Evolutionary conservation across 2,329 filamentous ascomycete genomes (phyloP).

Genomic region (Pyricularia sp.): DNA sequence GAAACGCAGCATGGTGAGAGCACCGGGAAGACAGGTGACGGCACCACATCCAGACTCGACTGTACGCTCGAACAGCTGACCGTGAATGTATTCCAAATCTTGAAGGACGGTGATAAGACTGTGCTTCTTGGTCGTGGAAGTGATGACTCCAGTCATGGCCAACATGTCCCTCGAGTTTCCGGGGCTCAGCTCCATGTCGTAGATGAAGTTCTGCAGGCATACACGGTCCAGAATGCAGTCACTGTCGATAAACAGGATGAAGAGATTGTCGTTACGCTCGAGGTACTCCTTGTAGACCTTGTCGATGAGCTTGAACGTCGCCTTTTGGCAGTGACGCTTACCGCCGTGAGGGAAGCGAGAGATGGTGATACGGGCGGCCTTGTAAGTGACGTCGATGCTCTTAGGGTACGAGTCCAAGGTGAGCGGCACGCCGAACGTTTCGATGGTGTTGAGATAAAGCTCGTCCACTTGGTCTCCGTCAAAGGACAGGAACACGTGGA

Average conservation of each 20-base stretch:
- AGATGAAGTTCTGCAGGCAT: slow-evolving; percentile 95
- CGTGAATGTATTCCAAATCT: slow-evolving; percentile 97
- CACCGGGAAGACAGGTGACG: slow-evolving; percentile 88
- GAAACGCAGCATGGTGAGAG: slow-evolving; percentile 89
- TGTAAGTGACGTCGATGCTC: slow-evolving; percentile 83
- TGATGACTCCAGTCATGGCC: slow-evolving; percentile 96
- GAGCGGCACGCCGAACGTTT: slow-evolving; percentile 69
- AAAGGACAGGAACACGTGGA: slow-evolving; percentile 91
- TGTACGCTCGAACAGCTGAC: slow-evolving; percentile 87
- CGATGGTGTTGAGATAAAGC: slow-evolving; percentile 74
- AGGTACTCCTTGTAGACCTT: slow-evolving; percentile 82
- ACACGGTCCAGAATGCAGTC: slow-evolving; percentile 87
- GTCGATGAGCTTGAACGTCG: slow-evolving; percentile 85
- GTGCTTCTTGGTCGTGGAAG: slow-evolving; percentile 79
- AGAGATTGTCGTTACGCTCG: slow-evolving; percentile 78
- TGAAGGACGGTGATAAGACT: slow-evolving; percentile 84
- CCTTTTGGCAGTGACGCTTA: slow-evolving; percentile 87
- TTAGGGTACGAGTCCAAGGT: slow-evolving; percentile 67
- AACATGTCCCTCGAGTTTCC: slow-evolving; percentile 87
- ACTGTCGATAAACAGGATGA: slow-evolving; percentile 93
- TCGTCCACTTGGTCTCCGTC: slow-evolving; percentile 85
- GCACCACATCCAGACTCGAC: slow-evolving; percentile 90
- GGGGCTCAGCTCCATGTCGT: slow-evolving; percentile 95
- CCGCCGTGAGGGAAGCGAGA: slow-evolving; percentile 89
- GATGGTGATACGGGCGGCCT: slow-evolving; percentile 71